Evolutionary conservation across 257 asterid species (phyloP).

Genomic region (Mentha longifolia): DNA sequence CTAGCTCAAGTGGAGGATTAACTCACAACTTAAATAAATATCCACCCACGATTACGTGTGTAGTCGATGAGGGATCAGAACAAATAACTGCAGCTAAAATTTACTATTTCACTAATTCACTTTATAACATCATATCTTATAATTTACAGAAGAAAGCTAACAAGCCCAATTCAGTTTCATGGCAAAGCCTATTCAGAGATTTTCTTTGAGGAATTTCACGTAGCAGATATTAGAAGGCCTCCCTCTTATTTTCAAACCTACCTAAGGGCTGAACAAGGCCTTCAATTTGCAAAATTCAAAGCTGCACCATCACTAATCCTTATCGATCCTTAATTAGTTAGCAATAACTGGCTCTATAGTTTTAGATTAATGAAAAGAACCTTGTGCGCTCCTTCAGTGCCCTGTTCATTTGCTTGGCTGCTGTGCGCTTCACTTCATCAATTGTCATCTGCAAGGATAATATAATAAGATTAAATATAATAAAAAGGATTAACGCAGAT

Average conservation of each 20-base stretch:
- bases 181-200: background rate
- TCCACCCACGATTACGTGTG: too few species aligned
- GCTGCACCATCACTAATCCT: slow-evolving; percentile 14
- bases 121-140: background rate
- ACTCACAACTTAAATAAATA: too few species aligned
- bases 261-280: slow-evolving; percentile 13
- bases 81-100: background rate
- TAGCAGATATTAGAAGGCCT: background rate
- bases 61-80: background rate
- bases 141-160: background rate
- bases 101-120: background rate
- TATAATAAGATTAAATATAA: slow-evolving; percentile 28
- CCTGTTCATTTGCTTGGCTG: slow-evolving; percentile 82
- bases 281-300: slow-evolving; percentile 29
- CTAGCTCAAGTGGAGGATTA: too few species aligned
- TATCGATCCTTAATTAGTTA: slow-evolving; percentile 10
- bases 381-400: slow-evolving; percentile 85
- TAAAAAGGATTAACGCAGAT: slow-evolving; percentile 7
- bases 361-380: slow-evolving; percentile 43
- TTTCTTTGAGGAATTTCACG: background rate
- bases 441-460: slow-evolving; percentile 68
- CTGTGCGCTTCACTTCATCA: slow-evolving; percentile 96
- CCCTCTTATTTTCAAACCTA: background rate
- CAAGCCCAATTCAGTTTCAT: background rate
- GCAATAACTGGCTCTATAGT: slow-evolving; percentile 18